Evolutionary conservation across 1,284 basidiomycete species (phyloP).

Genomic region (Paramarasmius palmivorus): DNA sequence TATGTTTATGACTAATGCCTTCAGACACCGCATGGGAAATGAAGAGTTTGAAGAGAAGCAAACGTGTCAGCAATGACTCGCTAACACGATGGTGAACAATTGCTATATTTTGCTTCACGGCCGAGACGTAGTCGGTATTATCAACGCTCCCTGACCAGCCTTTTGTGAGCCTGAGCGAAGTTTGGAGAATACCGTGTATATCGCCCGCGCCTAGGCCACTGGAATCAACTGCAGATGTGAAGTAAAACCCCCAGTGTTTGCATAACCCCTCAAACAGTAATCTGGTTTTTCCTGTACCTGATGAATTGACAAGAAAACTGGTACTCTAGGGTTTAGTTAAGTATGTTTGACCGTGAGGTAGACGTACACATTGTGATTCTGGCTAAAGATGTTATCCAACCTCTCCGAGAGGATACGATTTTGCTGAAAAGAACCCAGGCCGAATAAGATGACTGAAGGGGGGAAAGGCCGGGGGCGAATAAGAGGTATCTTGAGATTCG

Average conservation of each 20-base stretch:
- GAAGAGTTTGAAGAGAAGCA: slow-evolving; percentile 16
- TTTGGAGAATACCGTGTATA: neutral
- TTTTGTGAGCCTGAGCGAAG: neutral
- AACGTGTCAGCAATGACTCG: slow-evolving; percentile 7
- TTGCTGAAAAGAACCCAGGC: slow-evolving; percentile 33
- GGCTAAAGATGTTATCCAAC: slow-evolving; percentile 37
- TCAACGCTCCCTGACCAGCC: neutral
- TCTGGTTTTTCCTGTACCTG: slow-evolving; percentile 15
- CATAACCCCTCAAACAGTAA: slow-evolving; percentile 12
- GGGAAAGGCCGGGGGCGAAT: too few species aligned
- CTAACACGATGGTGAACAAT: slow-evolving; percentile 8
- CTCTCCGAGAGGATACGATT: slow-evolving; percentile 29
- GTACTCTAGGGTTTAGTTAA: neutral
- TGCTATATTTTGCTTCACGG: neutral
- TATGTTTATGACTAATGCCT: slow-evolving; percentile 2
- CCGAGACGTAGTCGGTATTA: neutral
- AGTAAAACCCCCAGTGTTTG: slow-evolving; percentile 15
- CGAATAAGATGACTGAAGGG: slow-evolving; percentile 28
- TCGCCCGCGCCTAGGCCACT: slow-evolving; percentile 3
- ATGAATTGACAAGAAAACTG: slow-evolving; percentile 13
- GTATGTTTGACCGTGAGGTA: neutral
- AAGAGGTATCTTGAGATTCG: too few species aligned
- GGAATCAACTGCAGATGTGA: slow-evolving; percentile 3
- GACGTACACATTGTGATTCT: slow-evolving; percentile 38
- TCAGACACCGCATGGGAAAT: neutral